Evolutionary conservation across 306 rosid genomes (phyloP), one percentile per base, ranked within the genome.

Genomic region (Dryas octopetala): DNA sequence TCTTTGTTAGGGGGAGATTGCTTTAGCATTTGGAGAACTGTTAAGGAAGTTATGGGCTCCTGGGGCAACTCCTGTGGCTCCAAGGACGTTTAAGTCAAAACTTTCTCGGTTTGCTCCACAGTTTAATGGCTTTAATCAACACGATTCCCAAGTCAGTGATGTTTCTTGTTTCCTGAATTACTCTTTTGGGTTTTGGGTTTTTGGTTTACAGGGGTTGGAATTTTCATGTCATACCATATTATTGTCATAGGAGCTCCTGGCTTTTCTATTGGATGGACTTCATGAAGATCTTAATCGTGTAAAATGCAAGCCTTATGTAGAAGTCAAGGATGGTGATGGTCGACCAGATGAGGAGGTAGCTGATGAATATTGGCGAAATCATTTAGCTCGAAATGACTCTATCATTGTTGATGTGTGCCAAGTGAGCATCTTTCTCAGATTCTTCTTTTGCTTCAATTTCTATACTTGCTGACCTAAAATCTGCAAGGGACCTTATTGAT

Each of bases 281-380:
- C 99, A 96, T 66, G 99, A 96, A 84, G 99, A 96, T 88, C 91
- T 96, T 75, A 96, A 96, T 71, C 97, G 97, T 88, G 99, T 96
- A 70, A 96, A 92, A 80, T 86, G 93, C 70, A 96, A 96, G 91
- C 99, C 99, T 77, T 96, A 96, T 71, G 63, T 84, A 54, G 98
- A 96, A 96, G 98, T 73, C 75, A 92, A 92, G 83, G 98, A 96
- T 83, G 96, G 86, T 74, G 98, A 90, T 83, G 89, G 79, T 76
- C 90, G 89, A 52, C 80, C 83, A 4, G 98, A 92, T 89, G 88
- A 84, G 71, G 96, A 96, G 76, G 83, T 96, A 40, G 99, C 98
- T 32, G 93, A 96, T 85, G 99, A 90, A 79, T 96, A 96, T 79
- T 96, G 99, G 99, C 87, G 70, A 63, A 92, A 96, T 75, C 99